Percentiles rank a stretch among this genome's conserved stretches.
Conservation (phyloP, 495 filamentous ascomycete species). For the Amorphotheca resinae region DNA sequence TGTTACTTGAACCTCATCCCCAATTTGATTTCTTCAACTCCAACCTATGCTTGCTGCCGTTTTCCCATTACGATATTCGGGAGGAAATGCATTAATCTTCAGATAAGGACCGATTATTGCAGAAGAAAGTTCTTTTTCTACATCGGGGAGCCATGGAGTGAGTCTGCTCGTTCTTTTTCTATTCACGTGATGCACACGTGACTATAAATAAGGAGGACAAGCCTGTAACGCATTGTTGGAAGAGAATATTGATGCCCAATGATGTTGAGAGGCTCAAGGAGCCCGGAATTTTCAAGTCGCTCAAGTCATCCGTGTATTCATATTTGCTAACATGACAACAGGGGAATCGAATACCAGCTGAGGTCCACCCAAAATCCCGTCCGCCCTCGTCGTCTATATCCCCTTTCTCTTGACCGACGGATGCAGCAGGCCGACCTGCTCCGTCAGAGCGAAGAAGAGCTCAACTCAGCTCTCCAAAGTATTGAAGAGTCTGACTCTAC, state of each 20-base stretch:
- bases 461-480: slow-evolving; percentile 9
- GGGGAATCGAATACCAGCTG: slow-evolving; percentile 1
- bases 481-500: slow-evolving; percentile 17
- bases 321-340: not conserved
- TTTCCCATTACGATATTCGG: no score
- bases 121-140: no score
- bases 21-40: not conserved
- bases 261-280: no score
- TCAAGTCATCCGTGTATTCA: no score
- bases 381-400: not conserved
- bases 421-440: slow-evolving; percentile 6
- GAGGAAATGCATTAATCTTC: no score
- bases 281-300: no score
- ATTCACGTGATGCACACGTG: slow-evolving; percentile 2
- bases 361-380: not conserved
- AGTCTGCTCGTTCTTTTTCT: not conserved
- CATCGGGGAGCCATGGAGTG: not conserved
- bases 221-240: no score
- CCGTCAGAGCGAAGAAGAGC: slow-evolving; percentile 5
- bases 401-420: slow-evolving; percentile 13
- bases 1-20: no score
- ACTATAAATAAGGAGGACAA: no score
- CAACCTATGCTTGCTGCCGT: no score
- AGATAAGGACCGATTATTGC: no score
- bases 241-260: no score